Percentiles rank a stretch among this genome's conserved stretches.
phyloP scores from a whole-genome alignment of 1,139 yeast species.

The Hansenula lynferdii region DNA sequence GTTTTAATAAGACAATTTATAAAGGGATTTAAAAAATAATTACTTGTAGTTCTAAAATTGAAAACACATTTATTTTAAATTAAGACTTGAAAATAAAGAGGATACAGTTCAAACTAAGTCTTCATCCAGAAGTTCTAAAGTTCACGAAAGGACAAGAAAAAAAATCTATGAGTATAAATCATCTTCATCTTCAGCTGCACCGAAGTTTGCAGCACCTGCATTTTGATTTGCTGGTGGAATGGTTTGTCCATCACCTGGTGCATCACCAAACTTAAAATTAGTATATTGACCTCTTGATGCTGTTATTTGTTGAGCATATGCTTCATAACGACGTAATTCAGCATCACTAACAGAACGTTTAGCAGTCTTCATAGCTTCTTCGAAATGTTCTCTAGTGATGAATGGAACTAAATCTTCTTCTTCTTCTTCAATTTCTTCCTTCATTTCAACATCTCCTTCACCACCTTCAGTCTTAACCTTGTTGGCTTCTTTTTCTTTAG shows the following conservation, averaged over 20 bases:
- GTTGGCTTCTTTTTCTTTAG: conserved; percentile 48
- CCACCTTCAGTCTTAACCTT: conserved; percentile 36
- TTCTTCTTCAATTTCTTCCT: conserved; percentile 45
- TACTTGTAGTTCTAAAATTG: too few relatives aligned
- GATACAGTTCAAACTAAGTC: too few relatives aligned
- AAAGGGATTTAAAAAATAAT: too few relatives aligned
- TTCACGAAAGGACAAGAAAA: not conserved
- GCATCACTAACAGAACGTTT: conserved; percentile 96
- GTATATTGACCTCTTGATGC: conserved; percentile 92
- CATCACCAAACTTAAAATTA: conserved; percentile 65
- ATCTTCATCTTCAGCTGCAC: conserved; percentile 84
- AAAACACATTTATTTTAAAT: too few relatives aligned
- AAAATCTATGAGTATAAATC: conserved; percentile 72
- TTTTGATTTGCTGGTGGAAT: conserved; percentile 32
- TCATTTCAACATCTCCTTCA: conserved; percentile 66
- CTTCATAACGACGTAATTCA: conserved; percentile 97
- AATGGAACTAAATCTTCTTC: conserved; percentile 66
- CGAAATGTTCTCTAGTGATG: conserved; percentile 89
- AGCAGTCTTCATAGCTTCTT: conserved; percentile 99
- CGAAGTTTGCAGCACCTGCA: conserved; percentile 43
- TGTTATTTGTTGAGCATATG: conserved; percentile 94
- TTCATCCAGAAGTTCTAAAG: too few relatives aligned
- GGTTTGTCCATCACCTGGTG: conserved; percentile 36
- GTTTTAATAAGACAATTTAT: not conserved
- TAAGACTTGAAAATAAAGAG: too few relatives aligned